Evolutionary conservation across 129 eudicot species (phyloP).

Genomic region (Lactuca saligna): DNA sequence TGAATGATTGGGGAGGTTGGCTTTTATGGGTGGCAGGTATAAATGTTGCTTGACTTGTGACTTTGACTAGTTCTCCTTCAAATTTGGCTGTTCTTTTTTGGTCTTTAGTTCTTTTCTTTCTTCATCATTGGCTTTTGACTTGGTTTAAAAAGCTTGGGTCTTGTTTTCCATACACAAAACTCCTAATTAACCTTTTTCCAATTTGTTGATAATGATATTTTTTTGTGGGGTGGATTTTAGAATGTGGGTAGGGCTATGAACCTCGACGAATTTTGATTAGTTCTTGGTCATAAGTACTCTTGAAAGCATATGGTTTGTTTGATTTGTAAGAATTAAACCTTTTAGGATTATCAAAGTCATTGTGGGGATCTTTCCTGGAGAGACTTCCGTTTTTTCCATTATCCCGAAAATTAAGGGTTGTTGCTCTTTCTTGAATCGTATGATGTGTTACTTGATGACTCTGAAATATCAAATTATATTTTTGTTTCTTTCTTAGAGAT

Average conservation of each 20-base stretch:
- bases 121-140: conserved; percentile 28
- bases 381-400: background rate
- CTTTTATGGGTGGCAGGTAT: conserved; percentile 31
- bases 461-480: background rate
- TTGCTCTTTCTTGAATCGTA: background rate
- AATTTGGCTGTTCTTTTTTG: conserved; percentile 33
- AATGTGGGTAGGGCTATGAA: background rate
- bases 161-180: conserved; percentile 4
- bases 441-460: background rate
- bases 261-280: background rate
- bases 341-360: background rate
- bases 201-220: conserved; percentile 9
- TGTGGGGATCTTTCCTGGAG: background rate
- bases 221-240: background rate
- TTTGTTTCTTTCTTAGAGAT: too few species aligned
- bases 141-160: conserved; percentile 12
- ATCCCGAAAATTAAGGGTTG: background rate
- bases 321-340: too few species aligned
- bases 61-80: conserved; percentile 48
- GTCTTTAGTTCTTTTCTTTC: conserved; percentile 18
- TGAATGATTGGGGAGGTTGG: conserved; percentile 12
- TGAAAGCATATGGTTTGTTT: background rate
- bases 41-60: conserved; percentile 40
- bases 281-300: background rate
- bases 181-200: background rate